Conservation (phyloP, 2,329 filamentous ascomycete species). For the Apiospora rasikravindrae region DNA sequence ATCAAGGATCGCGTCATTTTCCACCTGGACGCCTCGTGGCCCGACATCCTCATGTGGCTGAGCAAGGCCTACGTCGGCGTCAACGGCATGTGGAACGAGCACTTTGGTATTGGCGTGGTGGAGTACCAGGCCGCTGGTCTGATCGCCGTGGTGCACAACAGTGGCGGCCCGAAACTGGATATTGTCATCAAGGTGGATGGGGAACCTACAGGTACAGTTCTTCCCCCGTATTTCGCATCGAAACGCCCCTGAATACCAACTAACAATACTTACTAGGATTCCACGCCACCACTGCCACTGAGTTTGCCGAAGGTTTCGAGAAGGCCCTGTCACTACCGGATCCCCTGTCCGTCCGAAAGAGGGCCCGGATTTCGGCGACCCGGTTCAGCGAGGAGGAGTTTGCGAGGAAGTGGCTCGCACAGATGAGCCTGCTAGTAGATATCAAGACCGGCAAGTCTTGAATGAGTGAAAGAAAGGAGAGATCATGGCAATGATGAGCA, state of each 20-base stretch:
- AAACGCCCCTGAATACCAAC: neutral
- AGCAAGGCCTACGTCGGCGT: conserved; percentile 81
- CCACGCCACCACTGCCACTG: conserved; percentile 76
- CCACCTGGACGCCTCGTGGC: conserved; percentile 88
- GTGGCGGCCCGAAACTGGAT: conserved; percentile 89
- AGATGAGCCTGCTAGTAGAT: conserved; percentile 74
- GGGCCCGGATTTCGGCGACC: conserved; percentile 78
- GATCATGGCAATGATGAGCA: neutral
- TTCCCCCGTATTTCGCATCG: neutral
- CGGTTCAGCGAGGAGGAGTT: conserved; percentile 91
- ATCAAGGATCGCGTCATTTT: conserved; percentile 88
- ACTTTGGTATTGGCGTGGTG: conserved; percentile 97
- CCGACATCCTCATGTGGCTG: conserved; percentile 82
- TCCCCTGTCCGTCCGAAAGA: conserved; percentile 73
- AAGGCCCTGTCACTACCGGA: conserved; percentile 76
- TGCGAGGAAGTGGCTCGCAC: conserved; percentile 74
- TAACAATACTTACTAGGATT: conserved; percentile 63
- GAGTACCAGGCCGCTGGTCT: conserved; percentile 97
- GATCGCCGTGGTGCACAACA: conserved; percentile 91
- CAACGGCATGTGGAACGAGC: conserved; percentile 99
- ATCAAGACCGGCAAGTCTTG: conserved; percentile 14
- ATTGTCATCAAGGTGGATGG: conserved; percentile 86
- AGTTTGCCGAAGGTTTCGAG: conserved; percentile 83
- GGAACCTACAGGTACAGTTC: conserved; percentile 70
- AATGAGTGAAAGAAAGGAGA: neutral